These are phyloP conservation scores for Pneumocystis jirovecii DNA, from an alignment of 1,139 yeast genomes.

Conservation along the genomic window DNA sequence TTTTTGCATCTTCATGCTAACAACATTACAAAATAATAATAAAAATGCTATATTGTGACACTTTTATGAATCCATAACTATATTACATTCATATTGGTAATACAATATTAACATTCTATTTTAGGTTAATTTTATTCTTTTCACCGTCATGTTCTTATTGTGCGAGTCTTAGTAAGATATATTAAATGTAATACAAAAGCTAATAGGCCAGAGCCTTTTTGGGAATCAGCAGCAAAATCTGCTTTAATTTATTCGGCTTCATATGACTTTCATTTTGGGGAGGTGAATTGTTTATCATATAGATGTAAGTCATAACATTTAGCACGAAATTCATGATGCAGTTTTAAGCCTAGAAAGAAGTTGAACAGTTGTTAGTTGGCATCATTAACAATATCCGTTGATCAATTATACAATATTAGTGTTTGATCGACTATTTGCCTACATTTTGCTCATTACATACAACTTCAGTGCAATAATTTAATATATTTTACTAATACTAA, in stretches of 20 bases:
- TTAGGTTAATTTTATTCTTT: background rate
- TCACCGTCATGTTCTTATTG: background rate
- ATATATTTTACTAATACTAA: background rate
- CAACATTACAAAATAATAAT: too few species aligned
- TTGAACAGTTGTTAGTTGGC: background rate
- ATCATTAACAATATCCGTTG: too few species aligned
- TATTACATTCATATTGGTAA: too few species aligned
- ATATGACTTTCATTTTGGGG: background rate
- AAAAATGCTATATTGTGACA: too few species aligned
- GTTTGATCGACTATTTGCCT: background rate
- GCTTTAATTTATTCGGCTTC: background rate
- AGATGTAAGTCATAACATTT: background rate
- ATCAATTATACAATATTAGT: background rate
- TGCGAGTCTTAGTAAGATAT: background rate
- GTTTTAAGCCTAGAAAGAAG: too few species aligned
- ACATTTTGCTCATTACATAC: too few species aligned
- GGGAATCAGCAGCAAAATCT: background rate
- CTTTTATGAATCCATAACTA: too few species aligned
- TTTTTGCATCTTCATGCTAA: too few species aligned
- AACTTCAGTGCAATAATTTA: background rate
- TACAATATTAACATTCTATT: too few species aligned
- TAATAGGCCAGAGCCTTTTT: background rate
- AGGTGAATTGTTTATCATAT: background rate
- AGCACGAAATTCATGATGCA: background rate
- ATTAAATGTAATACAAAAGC: too few species aligned